Evolutionary conservation across 1,284 basidiomycete genomes (phyloP), one percentile per base, ranked within the genome.

Genomic region (Ustilago sp.): DNA sequence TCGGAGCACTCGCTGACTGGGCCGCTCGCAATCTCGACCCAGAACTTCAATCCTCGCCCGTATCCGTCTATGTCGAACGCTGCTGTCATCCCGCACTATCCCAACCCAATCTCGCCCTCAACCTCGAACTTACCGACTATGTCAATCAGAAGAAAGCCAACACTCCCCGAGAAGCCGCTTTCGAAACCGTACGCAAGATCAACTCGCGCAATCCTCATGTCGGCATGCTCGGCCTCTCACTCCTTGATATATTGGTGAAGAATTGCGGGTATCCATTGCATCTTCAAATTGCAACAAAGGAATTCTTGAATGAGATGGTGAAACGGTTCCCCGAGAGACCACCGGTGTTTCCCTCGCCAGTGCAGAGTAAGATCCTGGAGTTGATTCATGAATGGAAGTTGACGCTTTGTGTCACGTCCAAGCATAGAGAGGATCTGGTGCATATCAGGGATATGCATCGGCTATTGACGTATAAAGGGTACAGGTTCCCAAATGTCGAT

Each of bases 371-470:
- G 80, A 96, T 98, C 78, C 88, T 99, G 34, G 95, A 98, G 81
- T 90, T 97, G 77, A 95, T 99, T 60, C 91, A 97, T 84, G 89
- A 90, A 68, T 99, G 97, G 97, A 98, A 96, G 87, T 93, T 95
- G 85, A 93, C 93, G 1, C 92, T 99, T 53, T 99, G 96, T 84
- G 86, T 89, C 0, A 92, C 93, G 47, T 94, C 92, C 64, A 92
- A 95, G 85, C 95, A 95, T 91, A 94, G 94, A 86, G 97, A 99
- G 71, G 97, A 99, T 87, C 88, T 99, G 55, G 94, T 93, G 4
- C 98, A 99, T 83, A 98, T 99, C 74, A 88, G 96, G 73, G 97
- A 99, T 87, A 99, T 99, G 97, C 94, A 98, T 87, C 88, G 96
- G 19, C 87, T 99, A 63, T 88, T 99, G 68, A 93, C 91, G 11